phyloP scores from a whole-genome alignment of 139 green algal genomes.

The Tetraselmis striata region DNA sequence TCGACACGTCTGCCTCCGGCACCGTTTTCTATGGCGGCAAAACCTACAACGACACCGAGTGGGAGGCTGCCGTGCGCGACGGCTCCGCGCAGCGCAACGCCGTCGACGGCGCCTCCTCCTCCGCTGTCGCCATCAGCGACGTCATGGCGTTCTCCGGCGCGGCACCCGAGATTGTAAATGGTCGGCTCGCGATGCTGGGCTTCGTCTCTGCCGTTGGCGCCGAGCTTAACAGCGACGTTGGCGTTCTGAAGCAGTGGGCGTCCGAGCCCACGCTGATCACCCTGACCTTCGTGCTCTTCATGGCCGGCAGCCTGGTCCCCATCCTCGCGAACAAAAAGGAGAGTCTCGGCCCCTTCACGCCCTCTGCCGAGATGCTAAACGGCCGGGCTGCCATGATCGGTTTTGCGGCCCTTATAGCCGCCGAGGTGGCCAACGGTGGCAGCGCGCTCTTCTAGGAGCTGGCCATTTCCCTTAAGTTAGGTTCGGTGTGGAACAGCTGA shows the following conservation, averaged over 20 bases:
- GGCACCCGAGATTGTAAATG: constrained; percentile 29
- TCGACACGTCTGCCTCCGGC: not conserved
- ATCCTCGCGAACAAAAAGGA: constrained; percentile 6
- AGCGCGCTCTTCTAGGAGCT: not conserved
- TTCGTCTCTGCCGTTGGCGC: constrained; percentile 14
- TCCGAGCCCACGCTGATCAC: constrained; percentile 1
- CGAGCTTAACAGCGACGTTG: constrained; percentile 17
- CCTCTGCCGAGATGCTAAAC: constrained; percentile 25
- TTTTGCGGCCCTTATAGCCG: constrained; percentile 12
- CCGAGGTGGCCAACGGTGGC: constrained; percentile 1
- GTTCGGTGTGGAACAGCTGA: no score
- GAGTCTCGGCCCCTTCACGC: constrained; percentile 12
- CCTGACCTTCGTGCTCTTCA: not conserved
- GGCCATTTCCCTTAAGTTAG: no score
- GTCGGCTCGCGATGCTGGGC: constrained; percentile 28
- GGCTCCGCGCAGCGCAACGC: not conserved
- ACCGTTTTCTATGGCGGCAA: not conserved
- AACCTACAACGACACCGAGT: not conserved
- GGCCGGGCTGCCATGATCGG: constrained; percentile 24
- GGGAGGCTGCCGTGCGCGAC: not conserved
- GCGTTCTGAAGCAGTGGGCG: constrained; percentile 7
- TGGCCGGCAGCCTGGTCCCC: not conserved
- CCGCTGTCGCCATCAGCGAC: not conserved
- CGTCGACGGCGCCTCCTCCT: not conserved
- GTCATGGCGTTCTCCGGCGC: constrained; percentile 12